Evolutionary conservation across 1,139 yeast genomes (phyloP).

Genomic region (Debaryomyces robertsiae): DNA sequence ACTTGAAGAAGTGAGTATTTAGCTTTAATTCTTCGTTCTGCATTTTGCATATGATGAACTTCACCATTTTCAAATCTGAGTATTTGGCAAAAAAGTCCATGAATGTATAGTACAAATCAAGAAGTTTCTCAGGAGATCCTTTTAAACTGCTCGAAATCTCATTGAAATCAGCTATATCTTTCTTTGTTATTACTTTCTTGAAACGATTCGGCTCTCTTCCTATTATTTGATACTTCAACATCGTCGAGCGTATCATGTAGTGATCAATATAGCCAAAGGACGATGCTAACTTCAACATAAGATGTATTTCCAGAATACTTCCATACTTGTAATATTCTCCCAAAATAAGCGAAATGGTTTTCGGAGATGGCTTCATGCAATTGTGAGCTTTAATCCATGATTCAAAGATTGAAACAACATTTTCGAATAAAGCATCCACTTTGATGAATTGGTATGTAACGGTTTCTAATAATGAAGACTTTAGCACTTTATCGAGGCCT

Average conservation of each 20-base stretch:
- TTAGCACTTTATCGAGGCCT: conserved; percentile 22
- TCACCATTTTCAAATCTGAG: conserved; percentile 26
- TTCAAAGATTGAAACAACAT: conserved; percentile 26
- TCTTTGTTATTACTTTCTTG: conserved; percentile 28
- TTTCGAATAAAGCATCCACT: conserved; percentile 38
- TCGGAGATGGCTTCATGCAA: conserved; percentile 29
- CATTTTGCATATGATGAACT: conserved; percentile 29
- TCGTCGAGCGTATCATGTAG: conserved; percentile 26
- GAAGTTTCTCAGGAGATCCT: conserved; percentile 10
- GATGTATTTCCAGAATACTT: conserved; percentile 27
- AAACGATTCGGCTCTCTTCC: conserved; percentile 28
- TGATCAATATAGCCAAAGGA: conserved; percentile 25
- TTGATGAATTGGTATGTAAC: conserved; percentile 28
- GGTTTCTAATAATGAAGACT: conserved; percentile 31
- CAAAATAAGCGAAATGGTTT: conserved; percentile 30
- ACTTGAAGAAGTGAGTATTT: conserved; percentile 20
- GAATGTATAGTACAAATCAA: conserved; percentile 18
- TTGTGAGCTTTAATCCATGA: conserved; percentile 32
- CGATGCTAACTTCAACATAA: conserved; percentile 25
- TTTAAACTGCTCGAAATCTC: conserved; percentile 20
- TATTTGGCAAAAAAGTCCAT: conserved; percentile 19
- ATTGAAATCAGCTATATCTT: conserved; percentile 28
- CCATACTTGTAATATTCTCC: conserved; percentile 37
- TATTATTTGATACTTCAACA: conserved; percentile 30
- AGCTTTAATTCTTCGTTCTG: conserved; percentile 25